Evolutionary conservation across 208 protist genomes (phyloP), one percentile per base, ranked within the genome.

Genomic region (Tritrichomonas foetus): DNA sequence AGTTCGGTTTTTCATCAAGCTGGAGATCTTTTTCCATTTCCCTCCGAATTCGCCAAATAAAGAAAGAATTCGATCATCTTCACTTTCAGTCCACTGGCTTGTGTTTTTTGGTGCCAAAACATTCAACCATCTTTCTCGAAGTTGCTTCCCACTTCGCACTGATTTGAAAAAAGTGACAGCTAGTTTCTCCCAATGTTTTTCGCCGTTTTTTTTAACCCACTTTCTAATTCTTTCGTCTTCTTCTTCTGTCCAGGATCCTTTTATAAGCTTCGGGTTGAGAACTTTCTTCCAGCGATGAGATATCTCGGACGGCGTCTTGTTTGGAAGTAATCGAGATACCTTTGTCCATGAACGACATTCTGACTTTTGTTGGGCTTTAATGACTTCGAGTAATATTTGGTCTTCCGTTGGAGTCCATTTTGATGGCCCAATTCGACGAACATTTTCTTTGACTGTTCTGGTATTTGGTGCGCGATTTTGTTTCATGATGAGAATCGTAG

Each of bases 61-160:
- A 61, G 5, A 22, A 5, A 61, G 5, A 22, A 61, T 22, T 61
- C 5, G 53, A 61, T 61, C 53, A 61, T 61, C 53, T 61, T 61
- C 53, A 22, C 16, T 16, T 61, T 61, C 16, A 61, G 53, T 61
- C 53, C 53, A 61, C 5, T 5, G 53, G 16, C 16, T 61, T 61
- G 53, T 16, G 16, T 61, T 61, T 61, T 61, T 61, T 61, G 53
- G 53, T 61, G 53, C 5, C 16, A 61, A 22, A 61, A 61, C 16
- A 16, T 61, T 61, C 5, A 61, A 5, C 53, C 53, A 61, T 16
- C 53, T 61, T 93, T 96, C 95, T 41, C 95, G 66, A 95, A 94
- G 95, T 50, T 96, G 95, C 49, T 96, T 96, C 39, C 95, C 95
- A 41, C 16, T 96, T 55, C 94, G 22, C 0, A 89, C 94, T 30